Evolutionary conservation across 2,329 filamentous ascomycete genomes (phyloP), one percentile per base, ranked within the genome.

Genomic region (Penicillium sp.): DNA sequence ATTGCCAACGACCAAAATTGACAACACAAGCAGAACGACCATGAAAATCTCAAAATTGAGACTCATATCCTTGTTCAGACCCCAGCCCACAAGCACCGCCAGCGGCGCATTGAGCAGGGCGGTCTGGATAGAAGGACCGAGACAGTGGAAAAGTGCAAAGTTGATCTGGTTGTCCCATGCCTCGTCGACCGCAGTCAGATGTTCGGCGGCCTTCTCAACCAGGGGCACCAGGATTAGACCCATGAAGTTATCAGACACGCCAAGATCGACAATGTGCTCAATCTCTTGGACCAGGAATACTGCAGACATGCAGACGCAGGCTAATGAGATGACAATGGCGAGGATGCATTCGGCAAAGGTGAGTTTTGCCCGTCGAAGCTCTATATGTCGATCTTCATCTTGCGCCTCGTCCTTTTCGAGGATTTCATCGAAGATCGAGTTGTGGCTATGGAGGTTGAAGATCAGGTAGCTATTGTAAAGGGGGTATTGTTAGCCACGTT

Each of bases 41-140:
- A 96, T 92, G 80, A 97, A 97, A 14, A 93, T 83, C 68, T 95
- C 90, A 73, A 97, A 97, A 73, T 92, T 89, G 55, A 97, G 82
- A 64, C 90, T 87, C 85, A 97, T 91, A 6, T 81, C 71, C 68
- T 87, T 87, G 59, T 78, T 77, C 38, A 93, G 78, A 25, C 90
- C 89, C 93, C 93, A 97, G 48, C 89, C 91, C 52, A 96, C 89
- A 40, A 97, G 83, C 37, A 96, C 87, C 7, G 92, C 88, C 4
- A 97, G 83, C 0, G 93, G 93, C 0, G 89, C 92, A 73, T 96
- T 97, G 72, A 97, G 87, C 35, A 97, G 84, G 0, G 93, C 92
- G 0, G 93, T 97, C 78, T 97, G 93, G 60, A 97, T 89, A 0
- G 91, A 94, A 2, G 92, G 89, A 51, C 92, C 92, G 45, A 97